Percentiles rank a stretch among this genome's conserved stretches.
Evolutionary conservation across 2,329 filamentous ascomycete species (phyloP).

Genomic region (Metarhizium humberi): DNA sequence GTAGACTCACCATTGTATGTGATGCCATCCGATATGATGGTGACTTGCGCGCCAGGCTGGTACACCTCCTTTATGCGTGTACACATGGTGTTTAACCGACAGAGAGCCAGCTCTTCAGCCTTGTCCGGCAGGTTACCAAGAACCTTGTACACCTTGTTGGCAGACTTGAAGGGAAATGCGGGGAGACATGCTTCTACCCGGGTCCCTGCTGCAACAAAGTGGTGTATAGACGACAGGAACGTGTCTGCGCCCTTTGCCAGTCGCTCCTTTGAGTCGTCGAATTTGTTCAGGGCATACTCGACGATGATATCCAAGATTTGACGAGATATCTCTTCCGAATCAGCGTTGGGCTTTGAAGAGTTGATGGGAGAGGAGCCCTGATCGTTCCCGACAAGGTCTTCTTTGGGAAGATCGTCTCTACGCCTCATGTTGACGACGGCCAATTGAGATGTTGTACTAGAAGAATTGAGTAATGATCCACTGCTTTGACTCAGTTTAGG

Average conservation of each 20-base stretch:
- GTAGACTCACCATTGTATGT: conserved; percentile 38
- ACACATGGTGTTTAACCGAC: conserved; percentile 18
- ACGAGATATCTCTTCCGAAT: conserved; percentile 1
- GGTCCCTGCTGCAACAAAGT: conserved; percentile 12
- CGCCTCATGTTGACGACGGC: neutral
- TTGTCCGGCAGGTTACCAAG: conserved; percentile 20
- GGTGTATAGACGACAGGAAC: conserved; percentile 14
- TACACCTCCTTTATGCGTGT: conserved; percentile 16
- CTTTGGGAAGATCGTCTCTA: neutral
- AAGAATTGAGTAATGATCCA: no score
- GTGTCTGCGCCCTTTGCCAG: conserved; percentile 10
- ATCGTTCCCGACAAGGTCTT: no score
- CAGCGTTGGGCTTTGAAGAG: neutral
- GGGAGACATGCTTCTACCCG: conserved; percentile 17
- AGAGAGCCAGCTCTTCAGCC: conserved; percentile 20
- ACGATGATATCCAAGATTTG: conserved; percentile 16
- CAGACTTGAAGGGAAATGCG: conserved; percentile 23
- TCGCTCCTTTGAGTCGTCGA: conserved; percentile 12
- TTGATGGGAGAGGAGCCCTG: neutral
- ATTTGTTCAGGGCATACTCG: conserved; percentile 18
- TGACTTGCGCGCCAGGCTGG: conserved; percentile 18
- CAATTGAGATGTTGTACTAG: neutral
- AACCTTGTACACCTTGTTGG: conserved; percentile 24
- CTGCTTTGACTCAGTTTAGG: neutral
- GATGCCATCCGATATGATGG: conserved; percentile 43